These are phyloP conservation scores for Rugonectria rugulosa DNA, from an alignment of 2,329 filamentous ascomycete genomes.

Conservation along the genomic window DNA sequence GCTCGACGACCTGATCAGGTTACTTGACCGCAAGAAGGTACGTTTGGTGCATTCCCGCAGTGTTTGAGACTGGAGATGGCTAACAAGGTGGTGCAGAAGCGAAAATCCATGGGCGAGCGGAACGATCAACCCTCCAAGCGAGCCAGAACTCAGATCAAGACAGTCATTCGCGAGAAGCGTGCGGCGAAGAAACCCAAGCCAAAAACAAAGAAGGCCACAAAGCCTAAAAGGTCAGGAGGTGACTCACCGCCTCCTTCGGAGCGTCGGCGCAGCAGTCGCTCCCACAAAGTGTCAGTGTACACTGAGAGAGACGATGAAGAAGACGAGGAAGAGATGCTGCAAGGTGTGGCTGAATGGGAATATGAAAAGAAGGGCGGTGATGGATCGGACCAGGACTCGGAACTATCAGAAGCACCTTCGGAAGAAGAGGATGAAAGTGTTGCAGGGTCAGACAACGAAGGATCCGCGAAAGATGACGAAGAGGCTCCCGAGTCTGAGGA, in stretches of 20 bases:
- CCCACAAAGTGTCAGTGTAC: conserved; percentile 57
- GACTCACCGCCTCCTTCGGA: conserved; percentile 49
- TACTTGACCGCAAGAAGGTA: conserved; percentile 77
- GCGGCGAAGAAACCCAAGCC: conserved; percentile 45
- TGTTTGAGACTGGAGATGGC: no score
- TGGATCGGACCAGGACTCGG: conserved; percentile 22
- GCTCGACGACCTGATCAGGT: conserved; percentile 72
- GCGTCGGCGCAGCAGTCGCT: conserved; percentile 64
- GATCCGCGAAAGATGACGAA: conserved; percentile 21
- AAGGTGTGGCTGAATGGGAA: conserved; percentile 66
- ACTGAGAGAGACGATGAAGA: conserved; percentile 64
- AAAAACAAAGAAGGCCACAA: conserved; percentile 46
- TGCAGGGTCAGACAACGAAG: conserved; percentile 21
- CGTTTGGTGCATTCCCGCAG: no score
- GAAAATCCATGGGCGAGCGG: conserved; percentile 61
- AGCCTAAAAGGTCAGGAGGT: conserved; percentile 44
- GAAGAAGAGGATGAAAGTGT: conserved; percentile 23
- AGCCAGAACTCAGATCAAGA: conserved; percentile 47
- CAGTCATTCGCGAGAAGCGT: conserved; percentile 47
- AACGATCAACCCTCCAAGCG: conserved; percentile 53
- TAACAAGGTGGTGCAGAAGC: conserved; percentile 56
- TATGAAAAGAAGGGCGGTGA: conserved; percentile 47
- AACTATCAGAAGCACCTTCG: conserved; percentile 33
- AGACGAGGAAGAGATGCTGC: conserved; percentile 68
- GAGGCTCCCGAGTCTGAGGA: conserved; percentile 26